Percentiles rank a stretch among this genome's conserved stretches.
Conservation (phyloP, 306 rosid species). For the Canavalia gladiata region DNA sequence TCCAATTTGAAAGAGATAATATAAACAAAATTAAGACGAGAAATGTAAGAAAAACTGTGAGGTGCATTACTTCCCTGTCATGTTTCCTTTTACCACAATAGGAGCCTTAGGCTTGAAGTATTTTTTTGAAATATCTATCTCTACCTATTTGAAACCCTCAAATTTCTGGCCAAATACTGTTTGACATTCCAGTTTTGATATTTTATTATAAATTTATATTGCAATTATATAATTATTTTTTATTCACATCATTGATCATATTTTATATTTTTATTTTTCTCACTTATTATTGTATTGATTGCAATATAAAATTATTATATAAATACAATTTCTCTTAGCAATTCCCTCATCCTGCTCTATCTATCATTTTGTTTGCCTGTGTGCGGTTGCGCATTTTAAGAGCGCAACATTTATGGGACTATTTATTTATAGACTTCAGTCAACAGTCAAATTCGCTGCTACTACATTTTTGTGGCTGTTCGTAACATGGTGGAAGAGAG, state of each 20-base stretch:
- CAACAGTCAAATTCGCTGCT: too few species aligned
- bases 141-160: not conserved
- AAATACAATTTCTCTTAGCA: too few species aligned
- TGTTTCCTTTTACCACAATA: not conserved
- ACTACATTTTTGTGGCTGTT: not conserved
- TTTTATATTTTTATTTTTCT: too few species aligned
- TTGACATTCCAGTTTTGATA: not conserved
- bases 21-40: not conserved
- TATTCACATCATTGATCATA: too few species aligned
- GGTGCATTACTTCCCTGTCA: slow-evolving; percentile 2
- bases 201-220: too few species aligned
- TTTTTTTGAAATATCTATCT: not conserved
- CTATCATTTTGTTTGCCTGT: not conserved
- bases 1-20: slow-evolving; percentile 16
- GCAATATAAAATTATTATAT: too few species aligned
- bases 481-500: too few species aligned
- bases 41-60: not conserved
- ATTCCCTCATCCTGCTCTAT: not conserved
- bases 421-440: too few species aligned
- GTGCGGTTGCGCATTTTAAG: slow-evolving; percentile 23
- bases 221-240: too few species aligned
- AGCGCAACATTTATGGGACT: slow-evolving; percentile 16
- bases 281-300: too few species aligned
- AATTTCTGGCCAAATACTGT: not conserved
- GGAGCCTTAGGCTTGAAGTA: not conserved